Evolutionary conservation across 1,139 yeast genomes (phyloP), one percentile per base, ranked within the genome.

Genomic region (Candida anutae): DNA sequence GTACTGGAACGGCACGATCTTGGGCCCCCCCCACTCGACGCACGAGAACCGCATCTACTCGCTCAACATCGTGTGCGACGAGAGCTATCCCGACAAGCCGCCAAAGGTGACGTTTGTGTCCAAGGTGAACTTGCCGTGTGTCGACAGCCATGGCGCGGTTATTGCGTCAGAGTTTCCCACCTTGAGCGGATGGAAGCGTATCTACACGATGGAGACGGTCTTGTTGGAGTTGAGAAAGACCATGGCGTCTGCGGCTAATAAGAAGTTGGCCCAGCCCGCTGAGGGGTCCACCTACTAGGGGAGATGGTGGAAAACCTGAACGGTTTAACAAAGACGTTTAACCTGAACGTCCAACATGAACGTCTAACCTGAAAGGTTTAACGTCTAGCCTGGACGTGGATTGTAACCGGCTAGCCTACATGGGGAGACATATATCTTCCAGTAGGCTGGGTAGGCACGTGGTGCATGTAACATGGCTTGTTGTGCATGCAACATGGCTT

Each of bases 11-110:
- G 97, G 95, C 3, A 88, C 97, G 17, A 87, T 88, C 28, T 65
- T 90, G 39, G 99, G 98, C 0, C 98, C 98, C 4, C 98, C 98
- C 20, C 96, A 88, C 46, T 79, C 94, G 27, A 72, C 74, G 16
- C 96, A 88, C 50, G 97, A 90, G 53, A 93, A 90, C 55, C 71
- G 98, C 46, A 93, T 90, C 39, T 90, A 90, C 55, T 79, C 87
- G 16, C 64, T 90, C 33, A 76, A 74, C 29, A 76, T 90, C 30
- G 75, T 74, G 36, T 90, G 97, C 50, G 96, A 88, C 16, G 77
- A 75, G 10, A 62, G 69, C 12, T 93, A 93, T 50, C 99, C 99
- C 1, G 94, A 83, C 36, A 56, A 69, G 42, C 96, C 98, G 2
- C 98, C 98, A 11, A 53, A 55, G 23, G 90, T 90, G 22, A 69